These are phyloP conservation scores for Fusarium keratoplasticum DNA, from an alignment of 2,329 filamentous ascomycete genomes.

Conservation along the genomic window DNA sequence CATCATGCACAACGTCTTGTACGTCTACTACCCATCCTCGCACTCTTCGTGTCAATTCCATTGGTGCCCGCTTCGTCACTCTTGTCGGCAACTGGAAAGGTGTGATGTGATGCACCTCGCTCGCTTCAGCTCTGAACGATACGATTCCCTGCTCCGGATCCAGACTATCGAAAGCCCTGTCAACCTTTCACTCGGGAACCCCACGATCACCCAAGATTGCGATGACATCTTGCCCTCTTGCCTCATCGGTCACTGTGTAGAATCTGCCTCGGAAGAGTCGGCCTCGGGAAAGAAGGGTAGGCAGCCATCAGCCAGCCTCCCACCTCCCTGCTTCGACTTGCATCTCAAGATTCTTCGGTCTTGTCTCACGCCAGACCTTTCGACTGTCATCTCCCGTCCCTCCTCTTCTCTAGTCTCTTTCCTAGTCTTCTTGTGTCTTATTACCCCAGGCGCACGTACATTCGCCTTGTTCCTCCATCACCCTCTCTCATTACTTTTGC, in stretches of 20 bases:
- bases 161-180: conserved; percentile 29
- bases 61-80: conserved; percentile 41
- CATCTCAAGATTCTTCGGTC: neutral
- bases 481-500: neutral
- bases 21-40: neutral
- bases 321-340: neutral
- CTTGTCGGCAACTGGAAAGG: neutral
- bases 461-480: neutral
- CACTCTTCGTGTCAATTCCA: conserved; percentile 5
- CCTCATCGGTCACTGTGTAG: conserved; percentile 13
- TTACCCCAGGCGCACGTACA: neutral
- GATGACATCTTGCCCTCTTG: conserved; percentile 13
- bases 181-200: neutral
- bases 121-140: neutral
- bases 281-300: neutral
- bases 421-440: neutral
- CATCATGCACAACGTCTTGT: conserved; percentile 3
- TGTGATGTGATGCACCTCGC: neutral
- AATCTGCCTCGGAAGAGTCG: conserved; percentile 19
- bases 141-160: neutral
- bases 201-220: neutral
- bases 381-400: neutral
- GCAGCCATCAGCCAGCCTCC: conserved; percentile 20
- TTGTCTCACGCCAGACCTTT: neutral
- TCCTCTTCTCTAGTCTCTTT: neutral